A percentile compares a stretch with the other conserved stretches of the same genome.
Evolutionary conservation across 768 basidiomycete species (phyloP).

Genomic region (Mycena belliarum): DNA sequence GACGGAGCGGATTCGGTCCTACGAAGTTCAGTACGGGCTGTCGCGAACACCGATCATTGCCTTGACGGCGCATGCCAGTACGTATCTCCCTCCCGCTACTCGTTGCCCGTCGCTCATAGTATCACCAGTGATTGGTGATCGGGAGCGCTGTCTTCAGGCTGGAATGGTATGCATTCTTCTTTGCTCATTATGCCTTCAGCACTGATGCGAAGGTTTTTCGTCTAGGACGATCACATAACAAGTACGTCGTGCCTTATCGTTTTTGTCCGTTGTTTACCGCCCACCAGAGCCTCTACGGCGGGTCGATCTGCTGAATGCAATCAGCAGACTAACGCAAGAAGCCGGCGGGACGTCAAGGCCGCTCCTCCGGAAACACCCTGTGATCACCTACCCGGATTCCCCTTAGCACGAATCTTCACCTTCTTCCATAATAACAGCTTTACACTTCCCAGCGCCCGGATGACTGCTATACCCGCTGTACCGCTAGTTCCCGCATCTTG

Average conservation of each 20-base stretch:
- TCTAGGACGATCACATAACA: constrained; percentile 37
- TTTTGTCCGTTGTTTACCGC: constrained; percentile 4
- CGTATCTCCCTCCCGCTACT: constrained; percentile 35
- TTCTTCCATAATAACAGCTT: background rate
- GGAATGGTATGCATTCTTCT: constrained; percentile 46
- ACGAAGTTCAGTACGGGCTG: constrained; percentile 73
- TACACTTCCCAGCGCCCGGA: too few relatives aligned
- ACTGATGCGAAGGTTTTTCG: background rate
- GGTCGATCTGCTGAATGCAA: constrained; percentile 77
- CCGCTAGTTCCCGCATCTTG: constrained; percentile 13
- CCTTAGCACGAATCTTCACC: background rate
- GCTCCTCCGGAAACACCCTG: constrained; percentile 24
- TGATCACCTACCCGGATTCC: constrained; percentile 18
- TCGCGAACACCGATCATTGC: constrained; percentile 90
- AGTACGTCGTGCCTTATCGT: constrained; percentile 49
- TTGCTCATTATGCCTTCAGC: background rate
- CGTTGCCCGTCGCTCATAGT: background rate
- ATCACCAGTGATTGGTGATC: constrained; percentile 79
- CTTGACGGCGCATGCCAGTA: constrained; percentile 94
- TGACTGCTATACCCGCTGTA: constrained; percentile 16
- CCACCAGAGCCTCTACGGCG: constrained; percentile 72
- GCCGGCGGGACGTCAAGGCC: constrained; percentile 45
- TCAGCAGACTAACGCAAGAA: constrained; percentile 77
- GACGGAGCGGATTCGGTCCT: constrained; percentile 86
- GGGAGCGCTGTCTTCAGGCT: constrained; percentile 74